Evolutionary conservation across 371 early-diverging fungal species (phyloP), one percentile per base, ranked within the genome.

Genomic region (Apophysomyces trapeziformis): DNA sequence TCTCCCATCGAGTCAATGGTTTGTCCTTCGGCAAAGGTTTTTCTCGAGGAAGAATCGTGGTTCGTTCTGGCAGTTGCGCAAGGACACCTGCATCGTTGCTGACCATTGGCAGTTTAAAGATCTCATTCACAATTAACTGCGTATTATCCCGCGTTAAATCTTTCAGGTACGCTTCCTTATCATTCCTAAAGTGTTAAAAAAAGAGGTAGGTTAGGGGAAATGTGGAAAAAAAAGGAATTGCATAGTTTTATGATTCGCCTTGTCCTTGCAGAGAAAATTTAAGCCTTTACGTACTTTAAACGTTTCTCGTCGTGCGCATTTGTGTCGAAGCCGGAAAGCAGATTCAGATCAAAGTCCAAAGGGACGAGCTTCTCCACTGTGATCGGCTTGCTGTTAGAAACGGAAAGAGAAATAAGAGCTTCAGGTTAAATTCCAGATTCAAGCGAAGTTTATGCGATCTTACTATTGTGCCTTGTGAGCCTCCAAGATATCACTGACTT

Each of bases 1-100:
- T 93, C 83, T 99, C 99, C 99, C 99, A 99, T 71, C 95, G 90
- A 6, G 99, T 99, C 80, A 88, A 76, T 37, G 93, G 88, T 74
- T 92, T 93, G 44, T 87, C 91, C 79, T 92, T 93, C 60, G 97
- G 96, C 43, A 95, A 84, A 21, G 93, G 95, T 79, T 97, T 96
- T 63, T 95, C 96, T 69, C 99, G 90, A 35, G 99, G 97, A 12
- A 97, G 64, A 1, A 71, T 61, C 0, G 89, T 85, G 7, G 73
- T 83, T 18, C 88, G 85, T 12, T 74, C 78, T 12, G 97, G 96
- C n/a, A 98, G 87, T 54, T 80, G 69, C 5, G 94, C 98, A 65
- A 96, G 82, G 26, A 92, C 85, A 65, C 95, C 94, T 61, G 87
- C 85, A 50, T 91, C 92, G 60, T 82, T 85, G 32, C 87, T 83